Conservation (phyloP, 208 protist species). For the Zelonia costaricensis region DNA sequence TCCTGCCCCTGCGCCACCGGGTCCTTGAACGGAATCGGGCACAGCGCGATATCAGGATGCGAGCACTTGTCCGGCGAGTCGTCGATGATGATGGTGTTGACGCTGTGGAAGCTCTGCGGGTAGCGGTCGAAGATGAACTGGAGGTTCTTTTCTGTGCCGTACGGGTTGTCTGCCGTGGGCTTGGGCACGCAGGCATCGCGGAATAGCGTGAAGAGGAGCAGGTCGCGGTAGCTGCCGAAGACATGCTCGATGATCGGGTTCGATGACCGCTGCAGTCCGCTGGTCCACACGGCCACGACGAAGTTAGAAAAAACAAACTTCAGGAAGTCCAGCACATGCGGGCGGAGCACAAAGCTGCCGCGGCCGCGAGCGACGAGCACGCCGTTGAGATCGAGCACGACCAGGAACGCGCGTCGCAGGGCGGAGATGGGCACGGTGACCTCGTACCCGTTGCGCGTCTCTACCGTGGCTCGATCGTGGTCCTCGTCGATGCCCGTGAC, state of each 20-base stretch:
- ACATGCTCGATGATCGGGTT: conserved; percentile 86
- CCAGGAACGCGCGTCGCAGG: conserved; percentile 77
- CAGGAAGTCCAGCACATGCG: conserved; percentile 76
- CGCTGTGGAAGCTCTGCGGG: conserved; percentile 82
- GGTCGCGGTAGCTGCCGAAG: conserved; percentile 75
- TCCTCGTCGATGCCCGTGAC: conserved; percentile 61
- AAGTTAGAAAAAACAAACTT: conserved; percentile 89
- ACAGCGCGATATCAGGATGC: conserved; percentile 89
- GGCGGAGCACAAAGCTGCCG: conserved; percentile 70
- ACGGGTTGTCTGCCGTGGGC: conserved; percentile 63
- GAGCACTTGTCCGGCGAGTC: conserved; percentile 91
- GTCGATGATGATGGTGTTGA: conserved; percentile 93
- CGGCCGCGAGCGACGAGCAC: conserved; percentile 81
- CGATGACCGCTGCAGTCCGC: conserved; percentile 81
- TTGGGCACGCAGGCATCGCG: conserved; percentile 64
- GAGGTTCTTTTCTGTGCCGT: conserved; percentile 88
- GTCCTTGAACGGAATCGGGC: conserved; percentile 83
- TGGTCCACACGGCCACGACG: conserved; percentile 91
- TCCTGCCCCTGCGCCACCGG: conserved; percentile 58
- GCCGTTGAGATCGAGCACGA: conserved; percentile 90
- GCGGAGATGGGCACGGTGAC: conserved; percentile 53
- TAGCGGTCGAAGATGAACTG: conserved; percentile 83
- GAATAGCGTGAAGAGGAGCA: conserved; percentile 83
- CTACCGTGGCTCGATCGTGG: conserved; percentile 55
- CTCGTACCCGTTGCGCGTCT: conserved; percentile 84